Conservation (phyloP, 495 filamentous ascomycete species). For the Lepraria neglecta region DNA sequence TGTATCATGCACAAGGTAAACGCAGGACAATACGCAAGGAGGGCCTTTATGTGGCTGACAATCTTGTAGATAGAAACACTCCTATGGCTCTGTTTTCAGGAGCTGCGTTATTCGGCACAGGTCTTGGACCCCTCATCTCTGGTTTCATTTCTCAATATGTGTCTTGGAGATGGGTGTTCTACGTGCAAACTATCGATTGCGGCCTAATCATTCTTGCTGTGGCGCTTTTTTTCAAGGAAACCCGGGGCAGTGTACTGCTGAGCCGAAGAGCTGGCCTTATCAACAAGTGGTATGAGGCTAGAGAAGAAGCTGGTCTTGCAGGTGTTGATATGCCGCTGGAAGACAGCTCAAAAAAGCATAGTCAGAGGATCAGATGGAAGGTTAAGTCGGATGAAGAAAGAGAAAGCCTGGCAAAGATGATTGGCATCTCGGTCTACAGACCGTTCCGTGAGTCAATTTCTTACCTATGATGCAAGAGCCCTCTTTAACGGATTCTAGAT, state of each 20-base stretch:
- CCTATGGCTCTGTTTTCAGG: constrained; percentile 86
- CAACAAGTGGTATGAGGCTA: constrained; percentile 72
- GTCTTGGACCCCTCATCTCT: constrained; percentile 66
- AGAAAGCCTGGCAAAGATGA: constrained; percentile 61
- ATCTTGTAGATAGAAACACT: constrained; percentile 55
- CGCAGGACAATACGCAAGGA: background rate
- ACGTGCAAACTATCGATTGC: constrained; percentile 69
- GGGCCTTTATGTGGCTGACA: background rate
- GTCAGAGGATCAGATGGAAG: constrained; percentile 71
- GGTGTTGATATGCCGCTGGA: constrained; percentile 49
- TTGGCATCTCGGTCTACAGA: constrained; percentile 66
- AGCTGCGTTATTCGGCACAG: constrained; percentile 71
- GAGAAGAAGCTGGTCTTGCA: constrained; percentile 60
- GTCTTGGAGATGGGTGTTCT: constrained; percentile 87
- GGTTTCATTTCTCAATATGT: constrained; percentile 62
- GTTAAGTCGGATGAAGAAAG: constrained; percentile 79
- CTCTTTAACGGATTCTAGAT: constrained; percentile 34
- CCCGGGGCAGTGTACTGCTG: constrained; percentile 73
- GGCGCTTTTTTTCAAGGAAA: constrained; percentile 70
- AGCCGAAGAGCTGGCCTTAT: constrained; percentile 65
- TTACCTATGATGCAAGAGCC: background rate
- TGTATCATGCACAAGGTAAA: constrained; percentile 62
- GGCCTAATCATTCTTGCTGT: constrained; percentile 57
- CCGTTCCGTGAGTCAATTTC: constrained; percentile 58
- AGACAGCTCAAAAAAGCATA: constrained; percentile 31